Evolutionary conservation across 331 rosid species (phyloP).

Genomic region (Spiraea crenata): DNA sequence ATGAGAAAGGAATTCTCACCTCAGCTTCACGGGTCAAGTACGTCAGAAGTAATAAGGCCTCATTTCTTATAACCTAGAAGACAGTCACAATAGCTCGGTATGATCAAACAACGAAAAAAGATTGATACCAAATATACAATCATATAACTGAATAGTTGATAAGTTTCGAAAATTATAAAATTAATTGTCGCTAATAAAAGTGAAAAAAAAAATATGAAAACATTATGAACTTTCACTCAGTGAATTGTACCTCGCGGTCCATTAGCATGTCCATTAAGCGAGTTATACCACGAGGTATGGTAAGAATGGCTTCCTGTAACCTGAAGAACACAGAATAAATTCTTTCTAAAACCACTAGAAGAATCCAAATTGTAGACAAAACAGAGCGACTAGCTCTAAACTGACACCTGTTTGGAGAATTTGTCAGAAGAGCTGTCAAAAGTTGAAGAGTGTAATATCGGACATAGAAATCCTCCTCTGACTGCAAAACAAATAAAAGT

Average conservation of each 20-base stretch:
- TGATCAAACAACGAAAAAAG: neutral
- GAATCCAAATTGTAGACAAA: slow-evolving; percentile 20
- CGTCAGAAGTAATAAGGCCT: slow-evolving; percentile 87
- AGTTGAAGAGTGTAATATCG: slow-evolving; percentile 93
- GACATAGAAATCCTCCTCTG: slow-evolving; percentile 93
- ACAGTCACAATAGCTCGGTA: neutral
- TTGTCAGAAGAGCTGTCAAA: slow-evolving; percentile 82
- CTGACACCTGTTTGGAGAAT: slow-evolving; percentile 73
- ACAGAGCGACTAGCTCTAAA: slow-evolving; percentile 24
- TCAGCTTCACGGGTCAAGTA: slow-evolving; percentile 91
- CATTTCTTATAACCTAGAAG: slow-evolving; percentile 84
- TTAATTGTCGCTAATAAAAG: neutral
- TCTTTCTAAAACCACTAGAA: slow-evolving; percentile 18
- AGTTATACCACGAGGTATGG: slow-evolving; percentile 90
- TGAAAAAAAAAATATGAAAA: neutral
- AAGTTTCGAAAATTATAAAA: neutral
- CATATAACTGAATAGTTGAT: neutral
- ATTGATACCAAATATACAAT: neutral
- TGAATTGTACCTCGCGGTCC: slow-evolving; percentile 86
- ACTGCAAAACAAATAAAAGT: slow-evolving; percentile 46
- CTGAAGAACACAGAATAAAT: slow-evolving; percentile 51
- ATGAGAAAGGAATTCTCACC: slow-evolving; percentile 44
- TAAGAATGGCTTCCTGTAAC: slow-evolving; percentile 95
- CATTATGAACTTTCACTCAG: slow-evolving; percentile 10
- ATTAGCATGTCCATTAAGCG: slow-evolving; percentile 96